phyloP scores from a whole-genome alignment of 164 flowering plant genomes.

The Houttuynia cordata region DNA sequence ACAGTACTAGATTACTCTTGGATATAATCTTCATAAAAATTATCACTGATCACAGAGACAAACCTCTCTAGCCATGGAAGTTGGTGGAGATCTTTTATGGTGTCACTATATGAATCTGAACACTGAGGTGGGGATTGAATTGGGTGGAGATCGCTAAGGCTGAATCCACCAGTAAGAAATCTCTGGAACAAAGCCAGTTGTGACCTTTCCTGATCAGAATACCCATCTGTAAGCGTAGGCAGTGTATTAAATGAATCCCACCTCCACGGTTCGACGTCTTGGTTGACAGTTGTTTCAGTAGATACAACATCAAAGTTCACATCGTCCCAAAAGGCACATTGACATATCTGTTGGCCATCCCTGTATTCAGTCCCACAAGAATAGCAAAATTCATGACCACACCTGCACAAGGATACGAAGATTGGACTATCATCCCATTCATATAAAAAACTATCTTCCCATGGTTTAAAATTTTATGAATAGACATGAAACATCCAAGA shows the following conservation, averaged over 20 bases:
- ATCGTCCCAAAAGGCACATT: constrained; percentile 76
- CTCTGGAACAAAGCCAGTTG: constrained; percentile 80
- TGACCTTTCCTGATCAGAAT: constrained; percentile 81
- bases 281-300: constrained; percentile 22
- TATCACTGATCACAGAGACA: constrained; percentile 87
- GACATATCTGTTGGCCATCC: constrained; percentile 57
- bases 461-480: no score
- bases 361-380: constrained; percentile 78
- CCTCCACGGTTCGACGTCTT: constrained; percentile 57
- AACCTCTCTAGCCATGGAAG: constrained; percentile 98
- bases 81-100: no score
- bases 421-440: no score
- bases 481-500: no score
- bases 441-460: no score
- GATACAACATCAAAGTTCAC: constrained; percentile 25
- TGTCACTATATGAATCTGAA: constrained; percentile 71
- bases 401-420: constrained; percentile 30
- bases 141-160: constrained; percentile 55
- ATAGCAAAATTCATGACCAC: constrained; percentile 83
- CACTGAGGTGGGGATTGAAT: constrained; percentile 70
- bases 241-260: constrained; percentile 71
- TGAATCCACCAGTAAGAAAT: constrained; percentile 81
- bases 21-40: constrained; percentile 68
- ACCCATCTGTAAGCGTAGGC: constrained; percentile 55
- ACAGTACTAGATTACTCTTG: no score